These are phyloP conservation scores for Paecilomyces formosus DNA, from an alignment of 2,329 filamentous ascomycete species.

Conservation along the genomic window DNA sequence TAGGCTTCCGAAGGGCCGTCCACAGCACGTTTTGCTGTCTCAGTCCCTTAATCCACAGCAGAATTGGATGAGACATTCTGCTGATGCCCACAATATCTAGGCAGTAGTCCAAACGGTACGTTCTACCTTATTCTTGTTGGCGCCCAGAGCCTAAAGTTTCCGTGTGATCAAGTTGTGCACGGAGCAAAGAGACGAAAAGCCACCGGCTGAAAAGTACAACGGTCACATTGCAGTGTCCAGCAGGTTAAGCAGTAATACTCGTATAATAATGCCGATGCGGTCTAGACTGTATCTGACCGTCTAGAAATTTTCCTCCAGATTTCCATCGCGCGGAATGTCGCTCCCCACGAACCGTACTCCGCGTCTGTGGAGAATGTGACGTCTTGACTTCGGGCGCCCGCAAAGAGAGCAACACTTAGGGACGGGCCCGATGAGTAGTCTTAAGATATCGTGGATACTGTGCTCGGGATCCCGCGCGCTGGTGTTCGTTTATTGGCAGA, in stretches of 20 bases:
- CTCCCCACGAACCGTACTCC: not conserved
- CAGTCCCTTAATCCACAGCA: not conserved
- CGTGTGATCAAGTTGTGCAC: not conserved
- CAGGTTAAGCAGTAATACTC: not conserved
- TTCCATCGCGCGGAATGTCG: not conserved
- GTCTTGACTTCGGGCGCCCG: not conserved
- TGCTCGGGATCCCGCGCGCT: not conserved
- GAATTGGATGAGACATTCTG: not conserved
- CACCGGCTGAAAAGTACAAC: not conserved
- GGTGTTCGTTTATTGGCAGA: not conserved
- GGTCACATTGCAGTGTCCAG: not conserved
- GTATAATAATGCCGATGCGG: not conserved
- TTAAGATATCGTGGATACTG: not conserved
- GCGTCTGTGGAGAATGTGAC: not conserved
- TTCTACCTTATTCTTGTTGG: not conserved
- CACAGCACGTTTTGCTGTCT: not conserved
- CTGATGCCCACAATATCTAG: not conserved
- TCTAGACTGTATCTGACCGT: not conserved
- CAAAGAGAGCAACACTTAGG: not conserved
- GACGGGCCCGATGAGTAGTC: not conserved
- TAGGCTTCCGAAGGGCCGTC: not conserved
- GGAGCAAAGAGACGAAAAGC: not conserved
- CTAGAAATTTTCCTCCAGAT: not conserved
- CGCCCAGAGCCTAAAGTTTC: not conserved
- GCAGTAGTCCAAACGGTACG: not conserved